phyloP scores from a whole-genome alignment of 305 asterid species.

The Solanum hybrid region DNA sequence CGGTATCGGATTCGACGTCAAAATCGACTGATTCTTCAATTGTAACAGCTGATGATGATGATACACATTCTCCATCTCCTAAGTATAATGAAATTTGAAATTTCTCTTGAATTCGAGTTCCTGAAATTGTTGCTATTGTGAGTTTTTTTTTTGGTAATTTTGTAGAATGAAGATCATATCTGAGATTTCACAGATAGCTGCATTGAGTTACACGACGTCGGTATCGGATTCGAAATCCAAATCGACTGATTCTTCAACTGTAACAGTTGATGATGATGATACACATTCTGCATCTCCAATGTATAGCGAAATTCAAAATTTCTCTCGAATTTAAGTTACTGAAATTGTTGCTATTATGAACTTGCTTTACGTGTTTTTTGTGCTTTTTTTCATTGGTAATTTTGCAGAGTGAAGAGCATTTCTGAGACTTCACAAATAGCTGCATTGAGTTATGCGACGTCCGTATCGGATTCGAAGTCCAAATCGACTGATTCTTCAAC shows the following conservation, averaged over 20 bases:
- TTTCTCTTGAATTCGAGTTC: neutral
- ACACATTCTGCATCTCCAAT: neutral
- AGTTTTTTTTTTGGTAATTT: neutral
- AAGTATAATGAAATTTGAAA: neutral
- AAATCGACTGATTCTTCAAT: conserved; percentile 30
- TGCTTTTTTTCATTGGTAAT: neutral
- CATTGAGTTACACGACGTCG: neutral
- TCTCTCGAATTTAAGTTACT: neutral
- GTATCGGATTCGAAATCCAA: conserved; percentile 10
- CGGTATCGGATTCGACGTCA: neutral
- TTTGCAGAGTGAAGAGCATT: conserved; percentile 21
- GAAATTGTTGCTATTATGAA: neutral
- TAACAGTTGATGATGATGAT: conserved; percentile 21
- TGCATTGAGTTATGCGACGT: neutral
- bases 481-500: conserved; percentile 30
- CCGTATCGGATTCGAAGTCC: neutral
- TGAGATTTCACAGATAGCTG: conserved; percentile 8
- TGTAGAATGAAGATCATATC: conserved; percentile 7
- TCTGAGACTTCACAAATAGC: conserved; percentile 13
- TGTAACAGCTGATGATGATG: conserved; percentile 23
- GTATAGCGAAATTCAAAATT: neutral
- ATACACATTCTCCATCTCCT: neutral
- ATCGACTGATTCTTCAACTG: conserved; percentile 29
- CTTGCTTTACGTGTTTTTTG: neutral
- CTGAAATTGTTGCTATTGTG: neutral